Conservation (phyloP, 345 rosid species). For the Lepidium africanum region DNA sequence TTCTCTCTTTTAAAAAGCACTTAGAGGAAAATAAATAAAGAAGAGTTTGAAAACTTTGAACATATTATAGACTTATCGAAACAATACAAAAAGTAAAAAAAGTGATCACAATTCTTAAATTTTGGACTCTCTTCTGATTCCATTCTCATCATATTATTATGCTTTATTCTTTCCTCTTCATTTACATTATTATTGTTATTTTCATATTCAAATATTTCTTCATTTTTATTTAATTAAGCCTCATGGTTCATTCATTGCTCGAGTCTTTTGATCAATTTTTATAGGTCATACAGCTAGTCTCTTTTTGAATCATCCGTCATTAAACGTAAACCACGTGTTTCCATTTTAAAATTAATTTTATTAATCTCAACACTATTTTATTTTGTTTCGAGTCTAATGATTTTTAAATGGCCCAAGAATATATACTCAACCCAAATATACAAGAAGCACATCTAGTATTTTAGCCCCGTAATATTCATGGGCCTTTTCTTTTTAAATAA, state of each 20-base stretch:
- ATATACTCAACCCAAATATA: neutral
- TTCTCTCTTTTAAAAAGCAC: constrained; percentile 18
- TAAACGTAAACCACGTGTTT: neutral
- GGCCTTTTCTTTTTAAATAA: neutral
- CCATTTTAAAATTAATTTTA: neutral
- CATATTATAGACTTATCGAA: constrained; percentile 26
- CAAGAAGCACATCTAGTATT: neutral
- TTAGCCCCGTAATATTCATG: neutral
- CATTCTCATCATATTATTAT: constrained; percentile 25
- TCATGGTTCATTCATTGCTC: neutral
- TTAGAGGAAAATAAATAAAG: constrained; percentile 11
- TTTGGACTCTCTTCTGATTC: constrained; percentile 24
- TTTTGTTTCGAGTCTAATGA: neutral
- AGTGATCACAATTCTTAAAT: constrained; percentile 24
- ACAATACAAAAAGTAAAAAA: constrained; percentile 12
- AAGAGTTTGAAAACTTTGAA: constrained; percentile 24
- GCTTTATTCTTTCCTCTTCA: constrained; percentile 20
- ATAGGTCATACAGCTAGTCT: neutral
- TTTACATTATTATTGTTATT: neutral
- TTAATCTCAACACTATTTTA: neutral
- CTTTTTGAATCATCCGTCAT: neutral
- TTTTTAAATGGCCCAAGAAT: neutral
- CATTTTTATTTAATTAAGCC: neutral
- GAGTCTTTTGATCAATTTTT: neutral
- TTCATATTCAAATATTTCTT: neutral